Evolutionary conservation across 495 filamentous ascomycete species (phyloP).

Genomic region (Geoglossum glabrum): DNA sequence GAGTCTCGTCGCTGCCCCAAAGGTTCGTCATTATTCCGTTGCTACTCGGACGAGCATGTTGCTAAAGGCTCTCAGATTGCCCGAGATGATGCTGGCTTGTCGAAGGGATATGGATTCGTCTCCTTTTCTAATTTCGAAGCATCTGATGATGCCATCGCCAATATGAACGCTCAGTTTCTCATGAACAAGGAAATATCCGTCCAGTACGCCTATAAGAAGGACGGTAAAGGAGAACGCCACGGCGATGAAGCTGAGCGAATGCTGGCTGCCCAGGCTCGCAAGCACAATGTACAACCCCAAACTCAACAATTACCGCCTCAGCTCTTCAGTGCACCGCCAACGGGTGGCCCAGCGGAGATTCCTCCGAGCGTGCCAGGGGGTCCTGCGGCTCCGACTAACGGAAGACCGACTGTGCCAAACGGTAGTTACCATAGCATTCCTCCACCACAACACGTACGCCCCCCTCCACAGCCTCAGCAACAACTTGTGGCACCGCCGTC

Average conservation of each 20-base stretch:
- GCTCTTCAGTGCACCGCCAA: constrained; percentile 24
- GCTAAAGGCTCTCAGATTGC: constrained; percentile 38
- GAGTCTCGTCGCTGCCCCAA: constrained; percentile 60
- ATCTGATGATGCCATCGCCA: constrained; percentile 72
- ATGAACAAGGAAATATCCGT: constrained; percentile 93
- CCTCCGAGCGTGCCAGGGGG: constrained; percentile 12
- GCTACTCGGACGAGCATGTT: constrained; percentile 4
- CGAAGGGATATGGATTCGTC: constrained; percentile 93
- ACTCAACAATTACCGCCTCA: constrained; percentile 33
- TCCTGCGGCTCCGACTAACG: constrained; percentile 15
- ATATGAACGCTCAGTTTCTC: constrained; percentile 92
- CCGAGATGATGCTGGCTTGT: constrained; percentile 73
- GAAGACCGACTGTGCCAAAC: constrained; percentile 19
- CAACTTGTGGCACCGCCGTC: constrained; percentile 47
- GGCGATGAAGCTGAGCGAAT: constrained; percentile 87
- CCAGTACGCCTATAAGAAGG: constrained; percentile 98
- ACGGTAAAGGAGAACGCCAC: constrained; percentile 91
- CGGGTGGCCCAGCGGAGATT: constrained; percentile 24
- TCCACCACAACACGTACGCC: constrained; percentile 21
- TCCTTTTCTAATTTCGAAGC: constrained; percentile 90
- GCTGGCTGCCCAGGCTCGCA: constrained; percentile 80
- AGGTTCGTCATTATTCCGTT: constrained; percentile 24
- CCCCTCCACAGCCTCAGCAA: constrained; percentile 22
- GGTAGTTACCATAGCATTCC: constrained; percentile 21
- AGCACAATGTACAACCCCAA: constrained; percentile 71